Percentiles rank a stretch among this genome's conserved stretches.
Conservation (phyloP, 352 stramenopile genomes). For the Pelagophyceae sp. region DNA sequence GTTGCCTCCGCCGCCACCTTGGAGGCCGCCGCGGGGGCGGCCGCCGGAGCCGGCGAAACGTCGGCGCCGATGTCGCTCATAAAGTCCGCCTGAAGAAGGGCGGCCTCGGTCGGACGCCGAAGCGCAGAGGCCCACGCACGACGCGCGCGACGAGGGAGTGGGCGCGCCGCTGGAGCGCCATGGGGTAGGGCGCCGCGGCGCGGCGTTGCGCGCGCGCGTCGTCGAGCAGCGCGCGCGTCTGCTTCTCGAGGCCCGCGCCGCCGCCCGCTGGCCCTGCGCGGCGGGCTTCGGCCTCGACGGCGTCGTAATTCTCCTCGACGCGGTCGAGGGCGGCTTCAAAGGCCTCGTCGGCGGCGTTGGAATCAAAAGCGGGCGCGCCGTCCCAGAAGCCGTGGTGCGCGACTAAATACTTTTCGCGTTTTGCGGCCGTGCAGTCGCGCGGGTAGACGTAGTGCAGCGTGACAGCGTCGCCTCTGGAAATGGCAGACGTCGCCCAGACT, state of each 20-base stretch:
- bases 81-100: neutral
- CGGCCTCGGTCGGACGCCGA: neutral
- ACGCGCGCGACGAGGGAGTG: neutral
- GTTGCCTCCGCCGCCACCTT: neutral
- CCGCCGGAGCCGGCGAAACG: too few species aligned
- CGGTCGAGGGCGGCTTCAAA: conserved; percentile 3
- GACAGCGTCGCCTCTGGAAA: neutral
- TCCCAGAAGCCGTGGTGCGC: conserved; percentile 5
- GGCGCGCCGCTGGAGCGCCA: neutral
- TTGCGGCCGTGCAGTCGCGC: neutral
- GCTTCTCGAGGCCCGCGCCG: neutral
- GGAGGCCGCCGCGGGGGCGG: too few species aligned
- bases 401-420: neutral
- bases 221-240: neutral
- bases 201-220: neutral
- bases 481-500: neutral
- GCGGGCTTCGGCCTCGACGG: neutral
- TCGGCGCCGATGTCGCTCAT: too few species aligned
- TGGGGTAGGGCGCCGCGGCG: neutral
- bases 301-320: neutral
- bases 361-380: neutral
- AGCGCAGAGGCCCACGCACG: neutral
- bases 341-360: neutral
- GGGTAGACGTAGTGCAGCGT: conserved; percentile 6
- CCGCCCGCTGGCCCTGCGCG: neutral